phyloP scores from a whole-genome alignment of 257 asterid genomes.

The Primulina tabacum region DNA sequence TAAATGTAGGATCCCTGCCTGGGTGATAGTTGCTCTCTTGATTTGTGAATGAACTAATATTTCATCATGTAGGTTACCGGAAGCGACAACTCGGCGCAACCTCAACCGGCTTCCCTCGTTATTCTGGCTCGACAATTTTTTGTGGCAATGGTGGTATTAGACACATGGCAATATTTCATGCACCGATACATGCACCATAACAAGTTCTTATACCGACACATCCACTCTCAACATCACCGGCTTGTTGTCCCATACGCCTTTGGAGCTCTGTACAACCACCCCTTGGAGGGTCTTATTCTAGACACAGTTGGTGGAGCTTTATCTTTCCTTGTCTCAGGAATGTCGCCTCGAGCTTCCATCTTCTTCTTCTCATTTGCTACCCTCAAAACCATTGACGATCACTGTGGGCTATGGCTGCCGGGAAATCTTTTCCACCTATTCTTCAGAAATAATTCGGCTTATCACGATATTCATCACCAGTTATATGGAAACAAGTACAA shows the following conservation, averaged over 20 bases:
- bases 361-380: constrained; percentile 52
- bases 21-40: too few species aligned
- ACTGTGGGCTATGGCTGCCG: constrained; percentile 87
- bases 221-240: constrained; percentile 84
- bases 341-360: constrained; percentile 81
- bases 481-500: constrained; percentile 43
- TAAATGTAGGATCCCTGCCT: background rate
- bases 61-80: constrained; percentile 57
- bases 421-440: constrained; percentile 73
- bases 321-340: constrained; percentile 72
- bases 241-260: constrained; percentile 77
- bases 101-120: constrained; percentile 43
- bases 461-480: constrained; percentile 45
- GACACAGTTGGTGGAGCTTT: constrained; percentile 89
- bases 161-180: constrained; percentile 94
- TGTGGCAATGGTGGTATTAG: constrained; percentile 85
- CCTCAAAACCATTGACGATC: constrained; percentile 77
- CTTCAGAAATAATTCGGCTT: constrained; percentile 77
- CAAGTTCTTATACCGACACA: constrained; percentile 66
- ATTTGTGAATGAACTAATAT: background rate
- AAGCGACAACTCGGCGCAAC: constrained; percentile 36
- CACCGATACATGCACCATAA: constrained; percentile 95
- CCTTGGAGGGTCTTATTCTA: constrained; percentile 75
- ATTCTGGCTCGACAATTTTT: constrained; percentile 51
- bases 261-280: constrained; percentile 90